These are phyloP conservation scores for Cutaneotrichosporon sp. DNA, from an alignment of 1,284 basidiomycete genomes.

Conservation along the genomic window DNA sequence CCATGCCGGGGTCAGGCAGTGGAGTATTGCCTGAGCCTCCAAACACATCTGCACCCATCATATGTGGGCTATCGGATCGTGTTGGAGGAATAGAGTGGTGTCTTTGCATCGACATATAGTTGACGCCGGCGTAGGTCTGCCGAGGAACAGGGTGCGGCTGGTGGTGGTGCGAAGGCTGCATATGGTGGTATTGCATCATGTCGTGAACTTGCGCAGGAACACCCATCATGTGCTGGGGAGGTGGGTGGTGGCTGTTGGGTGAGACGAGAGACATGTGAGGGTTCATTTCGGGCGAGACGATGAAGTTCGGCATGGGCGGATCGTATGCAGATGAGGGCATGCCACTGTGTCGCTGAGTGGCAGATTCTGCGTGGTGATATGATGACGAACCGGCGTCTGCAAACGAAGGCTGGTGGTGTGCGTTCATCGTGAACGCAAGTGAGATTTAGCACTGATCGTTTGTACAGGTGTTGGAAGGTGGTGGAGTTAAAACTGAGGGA, in stretches of 20 bases:
- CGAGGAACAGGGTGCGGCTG: not conserved
- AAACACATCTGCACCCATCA: constrained; percentile 36
- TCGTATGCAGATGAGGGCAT: not conserved
- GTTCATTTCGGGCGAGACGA: constrained; percentile 14
- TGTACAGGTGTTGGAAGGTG: no score
- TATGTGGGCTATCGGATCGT: constrained; percentile 30
- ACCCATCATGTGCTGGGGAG: not conserved
- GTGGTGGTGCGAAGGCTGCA: not conserved
- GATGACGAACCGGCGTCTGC: not conserved
- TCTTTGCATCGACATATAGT: constrained; percentile 21
- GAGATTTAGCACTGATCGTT: no score
- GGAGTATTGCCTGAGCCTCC: not conserved
- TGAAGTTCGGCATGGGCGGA: constrained; percentile 1
- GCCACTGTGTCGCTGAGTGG: no score
- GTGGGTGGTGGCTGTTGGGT: not conserved
- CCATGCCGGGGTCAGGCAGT: not conserved
- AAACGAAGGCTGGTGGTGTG: not conserved
- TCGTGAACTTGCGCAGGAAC: not conserved
- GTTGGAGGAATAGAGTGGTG: constrained; percentile 23
- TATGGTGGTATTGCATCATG: constrained; percentile 2
- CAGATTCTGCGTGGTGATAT: not conserved
- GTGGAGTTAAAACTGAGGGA: no score
- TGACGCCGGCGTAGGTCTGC: constrained; percentile 6
- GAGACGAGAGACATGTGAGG: constrained; percentile 7
- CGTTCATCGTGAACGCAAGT: not conserved